These are phyloP conservation scores for Scolecobasidium constrictum DNA, from an alignment of 2,329 filamentous ascomycete species.

Conservation along the genomic window DNA sequence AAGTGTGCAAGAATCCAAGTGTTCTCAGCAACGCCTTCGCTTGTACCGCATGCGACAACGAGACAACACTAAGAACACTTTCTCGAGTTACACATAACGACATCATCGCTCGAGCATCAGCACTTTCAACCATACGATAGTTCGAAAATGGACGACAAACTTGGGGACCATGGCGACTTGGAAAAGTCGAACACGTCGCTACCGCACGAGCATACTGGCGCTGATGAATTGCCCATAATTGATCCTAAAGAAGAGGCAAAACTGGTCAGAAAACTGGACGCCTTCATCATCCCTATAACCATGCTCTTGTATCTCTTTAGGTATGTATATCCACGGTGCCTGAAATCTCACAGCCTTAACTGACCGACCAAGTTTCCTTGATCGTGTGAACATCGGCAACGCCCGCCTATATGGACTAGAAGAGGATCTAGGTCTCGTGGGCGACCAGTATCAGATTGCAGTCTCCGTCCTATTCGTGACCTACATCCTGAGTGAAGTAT, in stretches of 20 bases:
- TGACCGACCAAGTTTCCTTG: too few relatives aligned
- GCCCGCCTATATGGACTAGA: constrained; percentile 54
- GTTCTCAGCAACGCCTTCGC: too few relatives aligned
- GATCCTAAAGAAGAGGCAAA: constrained; percentile 37
- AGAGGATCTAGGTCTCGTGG: constrained; percentile 47
- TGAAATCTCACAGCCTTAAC: too few relatives aligned
- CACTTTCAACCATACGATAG: neutral
- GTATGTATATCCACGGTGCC: constrained; percentile 67
- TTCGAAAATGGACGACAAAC: neutral
- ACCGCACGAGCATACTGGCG: neutral
- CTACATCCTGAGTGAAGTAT: constrained; percentile 30
- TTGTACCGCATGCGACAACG: neutral
- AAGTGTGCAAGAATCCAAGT: too few relatives aligned
- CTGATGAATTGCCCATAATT: constrained; percentile 10
- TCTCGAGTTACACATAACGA: neutral
- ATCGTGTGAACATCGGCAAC: constrained; percentile 65
- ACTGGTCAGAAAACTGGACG: constrained; percentile 54
- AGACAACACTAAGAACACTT: neutral
- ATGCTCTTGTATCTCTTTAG: constrained; percentile 64
- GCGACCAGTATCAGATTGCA: constrained; percentile 55
- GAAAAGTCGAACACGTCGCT: neutral
- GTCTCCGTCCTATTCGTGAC: constrained; percentile 34
- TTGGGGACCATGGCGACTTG: neutral
- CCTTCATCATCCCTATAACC: constrained; percentile 52
- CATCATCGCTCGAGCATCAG: neutral